Conservation (phyloP, 2,329 filamentous ascomycete genomes). For the Paecilomyces fulvus region DNA sequence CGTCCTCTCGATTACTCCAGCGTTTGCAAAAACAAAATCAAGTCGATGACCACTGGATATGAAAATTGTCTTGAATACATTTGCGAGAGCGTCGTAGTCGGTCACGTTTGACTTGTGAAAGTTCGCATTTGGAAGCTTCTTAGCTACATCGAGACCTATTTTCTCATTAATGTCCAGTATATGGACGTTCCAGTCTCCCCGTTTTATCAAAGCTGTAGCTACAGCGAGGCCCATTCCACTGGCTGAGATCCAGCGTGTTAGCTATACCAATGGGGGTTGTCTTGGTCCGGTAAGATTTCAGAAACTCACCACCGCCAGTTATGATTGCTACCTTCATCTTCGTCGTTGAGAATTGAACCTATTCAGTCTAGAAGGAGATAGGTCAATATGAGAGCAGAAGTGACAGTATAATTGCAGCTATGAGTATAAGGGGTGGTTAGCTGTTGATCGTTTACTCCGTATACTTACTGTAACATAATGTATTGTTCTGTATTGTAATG, state of each 20-base stretch:
- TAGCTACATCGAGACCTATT: slow-evolving; percentile 22
- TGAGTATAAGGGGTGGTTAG: neutral
- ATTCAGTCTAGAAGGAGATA: too few relatives aligned
- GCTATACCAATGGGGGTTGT: neutral
- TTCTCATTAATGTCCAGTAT: slow-evolving; percentile 33
- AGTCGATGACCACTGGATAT: slow-evolving; percentile 22
- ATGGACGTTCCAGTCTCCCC: slow-evolving; percentile 32
- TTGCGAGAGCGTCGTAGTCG: slow-evolving; percentile 24
- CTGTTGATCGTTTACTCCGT: neutral
- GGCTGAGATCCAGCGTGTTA: slow-evolving; percentile 15
- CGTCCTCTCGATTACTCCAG: slow-evolving; percentile 36
- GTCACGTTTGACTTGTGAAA: slow-evolving; percentile 34
- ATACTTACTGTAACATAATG: too few relatives aligned
- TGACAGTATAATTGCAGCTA: neutral
- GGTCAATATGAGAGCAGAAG: too few relatives aligned
- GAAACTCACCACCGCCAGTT: neutral
- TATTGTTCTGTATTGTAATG: neutral
- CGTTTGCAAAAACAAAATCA: slow-evolving; percentile 45
- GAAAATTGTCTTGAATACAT: slow-evolving; percentile 32
- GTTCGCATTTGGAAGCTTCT: slow-evolving; percentile 17
- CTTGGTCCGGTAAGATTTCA: neutral
- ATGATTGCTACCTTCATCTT: neutral
- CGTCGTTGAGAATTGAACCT: neutral
- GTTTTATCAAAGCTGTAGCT: slow-evolving; percentile 28
- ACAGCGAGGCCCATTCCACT: slow-evolving; percentile 38